phyloP scores from a whole-genome alignment of 2,329 filamentous ascomycete genomes.

The Lecanicillium sp. region DNA sequence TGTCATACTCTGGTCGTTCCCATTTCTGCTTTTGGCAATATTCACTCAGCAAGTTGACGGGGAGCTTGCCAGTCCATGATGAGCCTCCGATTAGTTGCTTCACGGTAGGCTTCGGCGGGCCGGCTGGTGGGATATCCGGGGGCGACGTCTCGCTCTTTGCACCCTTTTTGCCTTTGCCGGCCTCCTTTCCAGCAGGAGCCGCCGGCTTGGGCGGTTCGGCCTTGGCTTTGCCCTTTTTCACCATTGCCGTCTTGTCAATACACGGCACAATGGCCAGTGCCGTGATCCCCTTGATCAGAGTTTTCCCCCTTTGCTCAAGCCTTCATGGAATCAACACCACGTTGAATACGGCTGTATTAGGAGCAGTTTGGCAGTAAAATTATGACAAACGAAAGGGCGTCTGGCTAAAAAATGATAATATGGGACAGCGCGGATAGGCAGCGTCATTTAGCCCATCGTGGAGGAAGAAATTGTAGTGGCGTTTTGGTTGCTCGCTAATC shows the following conservation, averaged over 20 bases:
- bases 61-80: conserved; percentile 96
- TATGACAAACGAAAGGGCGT: too few species aligned
- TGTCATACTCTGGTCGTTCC: conserved; percentile 88
- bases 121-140: conserved; percentile 25
- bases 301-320: too few species aligned
- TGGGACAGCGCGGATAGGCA: too few species aligned
- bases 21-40: conserved; percentile 94
- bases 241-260: conserved; percentile 26
- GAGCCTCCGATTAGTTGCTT: conserved; percentile 86
- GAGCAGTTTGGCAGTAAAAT: too few species aligned
- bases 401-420: too few species aligned
- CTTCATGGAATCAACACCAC: too few species aligned
- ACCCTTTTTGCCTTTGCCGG: conserved; percentile 48
- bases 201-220: conserved; percentile 26
- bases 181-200: conserved; percentile 31
- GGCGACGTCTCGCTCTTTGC: conserved; percentile 27
- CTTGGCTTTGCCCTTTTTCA: conserved; percentile 47
- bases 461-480: too few species aligned
- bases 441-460: too few species aligned
- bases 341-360: too few species aligned
- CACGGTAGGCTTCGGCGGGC: conserved; percentile 51
- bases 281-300: neutral
- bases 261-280: neutral
- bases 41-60: conserved; percentile 86
- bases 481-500: too few species aligned